Evolutionary conservation across 2,329 filamentous ascomycete species (phyloP), one percentile per base, ranked within the genome.

Genomic region (Alternaria hordeiaustralica): DNA sequence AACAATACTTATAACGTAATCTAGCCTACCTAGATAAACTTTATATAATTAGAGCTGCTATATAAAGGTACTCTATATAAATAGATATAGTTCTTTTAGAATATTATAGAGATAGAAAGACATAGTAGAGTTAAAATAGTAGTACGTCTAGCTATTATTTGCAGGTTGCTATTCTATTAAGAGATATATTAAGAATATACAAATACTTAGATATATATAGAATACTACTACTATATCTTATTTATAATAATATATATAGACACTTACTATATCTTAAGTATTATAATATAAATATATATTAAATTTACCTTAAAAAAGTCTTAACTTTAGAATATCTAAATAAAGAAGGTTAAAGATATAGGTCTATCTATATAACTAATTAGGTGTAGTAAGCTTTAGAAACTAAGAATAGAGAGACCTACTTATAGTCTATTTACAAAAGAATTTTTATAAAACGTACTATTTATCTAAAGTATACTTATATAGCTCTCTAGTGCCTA

Each of bases 401-500:
- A 36, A 36, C 33, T 8, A 15, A 36, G 33, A 15, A 36, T 15
- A 15, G 33, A 15, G 33, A n/a, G 33, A 23, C 45, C 45, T 12
- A 47, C 45, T 25, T 7, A 25, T 21, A 21, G 45, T 21, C 45
- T 21, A 21, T 36, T 54, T 23, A 36, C 23, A 21, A 47, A 47
- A 47, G 23, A 21, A 47, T 47, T 47, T 47, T 25, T 51, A 57
- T 58, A 65, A 67, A 62, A 62, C 65, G 56, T 50, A 63, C 65
- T 49, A n/a, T 63, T 61, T 25, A 18, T 65, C 15, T 60, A 49
- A 59, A 41, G 53, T 20, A 45, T 26, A 15, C 60, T 57, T 57
- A 62, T 67, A 67, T 63, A 45, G 28, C 36, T 46, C 18, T 25
- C 54, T 59, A 58, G 21, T 60, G 61, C 59, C 64, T 67, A 47